phyloP scores from a whole-genome alignment of 148 eudicot species.

The Pouteria glomerata region DNA sequence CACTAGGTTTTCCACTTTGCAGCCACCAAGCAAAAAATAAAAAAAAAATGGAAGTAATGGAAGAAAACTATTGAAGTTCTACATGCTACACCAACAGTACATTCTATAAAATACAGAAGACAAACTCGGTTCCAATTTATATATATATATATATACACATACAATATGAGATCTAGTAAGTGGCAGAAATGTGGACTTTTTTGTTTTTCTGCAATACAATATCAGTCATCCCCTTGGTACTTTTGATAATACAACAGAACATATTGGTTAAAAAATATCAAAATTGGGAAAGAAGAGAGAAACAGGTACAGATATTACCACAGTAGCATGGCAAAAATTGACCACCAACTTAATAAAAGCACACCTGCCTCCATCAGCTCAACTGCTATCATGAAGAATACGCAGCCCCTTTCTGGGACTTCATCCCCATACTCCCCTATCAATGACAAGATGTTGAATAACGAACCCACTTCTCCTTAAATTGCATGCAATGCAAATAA shows the following conservation, averaged over 20 bases:
- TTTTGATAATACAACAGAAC: background rate
- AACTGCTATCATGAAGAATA: background rate
- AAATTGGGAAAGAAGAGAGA: background rate
- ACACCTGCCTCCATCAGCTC: background rate
- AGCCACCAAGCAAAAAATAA: background rate
- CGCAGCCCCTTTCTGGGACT: background rate
- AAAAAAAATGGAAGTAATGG: background rate
- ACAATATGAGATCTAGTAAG: background rate
- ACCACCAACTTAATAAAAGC: background rate
- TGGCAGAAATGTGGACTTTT: background rate
- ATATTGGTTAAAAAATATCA: background rate
- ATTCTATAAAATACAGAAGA: background rate
- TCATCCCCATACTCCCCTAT: background rate
- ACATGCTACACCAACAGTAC: too few relatives aligned
- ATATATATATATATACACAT: background rate
- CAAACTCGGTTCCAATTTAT: background rate
- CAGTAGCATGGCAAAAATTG: background rate
- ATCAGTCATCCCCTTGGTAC: background rate
- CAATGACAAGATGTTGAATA: background rate
- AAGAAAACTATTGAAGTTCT: background rate
- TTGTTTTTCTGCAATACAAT: background rate
- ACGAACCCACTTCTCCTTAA: conserved; percentile 11
- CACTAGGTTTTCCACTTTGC: background rate
- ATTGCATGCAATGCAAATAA: conserved; percentile 26
- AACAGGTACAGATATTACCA: background rate